phyloP scores from a whole-genome alignment of 257 asterid species.

The Rehmannia glutinosa region DNA sequence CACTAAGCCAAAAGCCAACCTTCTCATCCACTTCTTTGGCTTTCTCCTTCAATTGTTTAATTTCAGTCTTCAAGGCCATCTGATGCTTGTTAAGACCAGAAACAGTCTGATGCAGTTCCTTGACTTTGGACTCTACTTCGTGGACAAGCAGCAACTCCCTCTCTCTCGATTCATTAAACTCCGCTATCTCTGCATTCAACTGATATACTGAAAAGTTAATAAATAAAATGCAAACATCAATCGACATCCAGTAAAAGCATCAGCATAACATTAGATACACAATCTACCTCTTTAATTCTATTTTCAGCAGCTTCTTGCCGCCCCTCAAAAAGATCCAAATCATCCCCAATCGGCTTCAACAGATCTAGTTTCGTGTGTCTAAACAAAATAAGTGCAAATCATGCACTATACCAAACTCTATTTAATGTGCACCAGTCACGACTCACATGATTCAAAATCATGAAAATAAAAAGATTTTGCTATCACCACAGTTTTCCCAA shows the following conservation, averaged over 20 bases:
- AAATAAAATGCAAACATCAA: slow-evolving; percentile 10
- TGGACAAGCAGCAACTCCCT: slow-evolving; percentile 64
- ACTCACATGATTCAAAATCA: not conserved
- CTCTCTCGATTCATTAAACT: slow-evolving; percentile 50
- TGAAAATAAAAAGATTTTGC: not conserved
- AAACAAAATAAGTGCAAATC: not conserved
- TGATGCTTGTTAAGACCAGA: slow-evolving; percentile 54
- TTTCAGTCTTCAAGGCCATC: not conserved
- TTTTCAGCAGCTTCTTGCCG: slow-evolving; percentile 42
- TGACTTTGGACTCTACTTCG: slow-evolving; percentile 52
- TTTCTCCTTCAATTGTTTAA: slow-evolving; percentile 68
- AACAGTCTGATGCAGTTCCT: slow-evolving; percentile 61
- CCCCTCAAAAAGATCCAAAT: slow-evolving; percentile 48
- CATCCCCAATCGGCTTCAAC: slow-evolving; percentile 49
- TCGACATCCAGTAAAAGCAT: not conserved
- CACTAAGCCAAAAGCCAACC: slow-evolving; percentile 39
- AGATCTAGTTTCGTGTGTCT: slow-evolving; percentile 50
- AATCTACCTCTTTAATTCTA: slow-evolving; percentile 54
- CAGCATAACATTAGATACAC: slow-evolving; percentile 2
- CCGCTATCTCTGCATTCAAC: slow-evolving; percentile 61
- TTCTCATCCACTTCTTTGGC: slow-evolving; percentile 71
- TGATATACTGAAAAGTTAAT: slow-evolving; percentile 20
- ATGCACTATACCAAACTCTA: not conserved
- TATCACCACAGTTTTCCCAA: not conserved
- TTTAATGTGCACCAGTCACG: too few species aligned